phyloP scores from a whole-genome alignment of 31 red algal species.

The Porphyra umbilicalis region DNA sequence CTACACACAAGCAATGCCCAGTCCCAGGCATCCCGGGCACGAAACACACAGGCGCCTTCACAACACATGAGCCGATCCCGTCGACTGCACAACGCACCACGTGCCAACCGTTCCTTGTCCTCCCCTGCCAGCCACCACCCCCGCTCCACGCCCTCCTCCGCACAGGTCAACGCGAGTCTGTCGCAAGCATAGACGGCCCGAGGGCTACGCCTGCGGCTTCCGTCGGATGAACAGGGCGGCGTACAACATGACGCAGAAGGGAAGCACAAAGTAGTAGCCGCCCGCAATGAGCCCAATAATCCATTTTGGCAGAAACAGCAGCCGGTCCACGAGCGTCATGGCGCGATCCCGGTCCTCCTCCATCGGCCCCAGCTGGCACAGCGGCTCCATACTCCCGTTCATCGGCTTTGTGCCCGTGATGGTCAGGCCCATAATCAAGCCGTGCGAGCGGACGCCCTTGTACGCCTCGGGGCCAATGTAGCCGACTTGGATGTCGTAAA shows the following conservation, averaged over 20 bases:
- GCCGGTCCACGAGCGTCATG: constrained; percentile 38
- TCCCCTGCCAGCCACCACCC: no score
- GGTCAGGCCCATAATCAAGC: constrained; percentile 90
- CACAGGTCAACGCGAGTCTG: no score
- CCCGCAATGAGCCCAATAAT: constrained; percentile 71
- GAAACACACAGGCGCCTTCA: no score
- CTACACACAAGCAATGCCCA: no score
- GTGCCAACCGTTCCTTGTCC: no score
- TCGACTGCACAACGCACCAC: no score
- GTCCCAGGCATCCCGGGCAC: no score
- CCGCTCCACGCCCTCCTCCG: no score
- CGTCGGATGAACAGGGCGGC: constrained; percentile 82
- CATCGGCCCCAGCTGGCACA: constrained; percentile 70
- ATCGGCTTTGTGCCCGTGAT: constrained; percentile 76
- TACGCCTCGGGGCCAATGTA: constrained; percentile 90
- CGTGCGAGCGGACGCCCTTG: constrained; percentile 90
- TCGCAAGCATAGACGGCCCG: no score
- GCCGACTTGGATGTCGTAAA: constrained; percentile 68
- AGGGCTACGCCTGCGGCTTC: no score
- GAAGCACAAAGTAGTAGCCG: constrained; percentile 93
- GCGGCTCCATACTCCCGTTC: constrained; percentile 45
- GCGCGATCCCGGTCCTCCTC: constrained; percentile 45
- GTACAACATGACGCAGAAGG: constrained; percentile 87
- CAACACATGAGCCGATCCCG: no score
- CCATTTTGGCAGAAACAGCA: constrained; percentile 80